Base-by-base conservation (phyloP, 2,329 filamentous ascomycete genomes). In the Penicillium digitatum region DNA sequence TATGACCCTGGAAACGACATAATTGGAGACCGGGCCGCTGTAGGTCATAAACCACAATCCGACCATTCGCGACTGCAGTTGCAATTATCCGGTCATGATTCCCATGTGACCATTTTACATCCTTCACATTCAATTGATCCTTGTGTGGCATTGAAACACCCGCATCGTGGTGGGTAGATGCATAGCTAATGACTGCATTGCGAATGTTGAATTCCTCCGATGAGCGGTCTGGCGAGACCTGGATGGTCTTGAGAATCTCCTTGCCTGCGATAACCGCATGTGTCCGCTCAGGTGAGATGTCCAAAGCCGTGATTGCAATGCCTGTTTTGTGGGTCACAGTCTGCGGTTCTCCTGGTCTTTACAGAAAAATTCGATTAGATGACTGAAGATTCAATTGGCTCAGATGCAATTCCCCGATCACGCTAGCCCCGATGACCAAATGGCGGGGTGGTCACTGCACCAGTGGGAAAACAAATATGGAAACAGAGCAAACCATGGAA, bases 71-170 rank as follows among this genome's bases (percentile, higher is more conserved):
- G 24, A 82, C 84, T 26, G 84, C 84, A 11, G 84, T 86, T 37
- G 83, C 84, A 60, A 87, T 83, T 62, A 80, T 80, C 56, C 81
- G 79, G 62, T 79, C 79, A 67, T 80, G 85, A 50, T 78, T 77
- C 56, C 82, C 81, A 72, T 85, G 83, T 48, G 84, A 86, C 84
- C 84, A 87, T 60, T 85, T 85, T 29, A 87, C 84, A 69, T 87
- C 84, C 58, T 82, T 82, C 60, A 85, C 82, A 51, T 82, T 81
- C 59, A 86, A 76, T 56, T 82, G 82, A 56, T 84, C 81, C 59
- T 81, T 80, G 66, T 82, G 76, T 39, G 80, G 77, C 47, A 78
- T 74, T 39, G 77, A 74, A 49, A 76, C 69, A 44, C 73, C 72
- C 22, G 74, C 72, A 35, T 75, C 73, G 56, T 78, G 75, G 58